Base-by-base conservation (phyloP, 176 grass and related monocot species). In the Alopecurus myosuroides region DNA sequence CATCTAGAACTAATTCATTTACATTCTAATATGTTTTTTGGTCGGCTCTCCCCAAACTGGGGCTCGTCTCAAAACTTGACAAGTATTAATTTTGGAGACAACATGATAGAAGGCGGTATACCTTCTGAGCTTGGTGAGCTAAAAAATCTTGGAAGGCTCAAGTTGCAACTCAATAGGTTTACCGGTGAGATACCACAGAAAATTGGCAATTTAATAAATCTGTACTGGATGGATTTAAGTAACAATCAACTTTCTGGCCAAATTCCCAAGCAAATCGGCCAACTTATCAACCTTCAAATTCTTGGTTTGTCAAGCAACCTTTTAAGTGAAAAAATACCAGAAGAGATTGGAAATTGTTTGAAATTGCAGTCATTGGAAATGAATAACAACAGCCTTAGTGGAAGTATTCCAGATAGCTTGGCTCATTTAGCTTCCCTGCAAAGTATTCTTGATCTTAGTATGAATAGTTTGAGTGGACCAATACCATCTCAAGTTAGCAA, bases 381-480 rank as follows among this genome's bases (percentile, higher is more conserved):
- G 44, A 3, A 6, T 13, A 52, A 50, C 3, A 91, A 91, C 19
- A 46, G 1, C 0, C 35, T 88, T 0, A 74, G 1, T 22, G 89
- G 89, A 64, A 85, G 19, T 4, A 12, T 91, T 74, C 89, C 89
- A 6, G 2, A 0, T 2, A 19, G 67, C 5, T 40, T 91, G 4
- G 60, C 77, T 9, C 44, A 74, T 55, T 31, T 91, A 40, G 23
- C 64, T 8, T 28, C 22, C 7, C 30, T 88, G 13, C n/a, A 85
- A 15, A 8, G 22, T 1, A 36, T 65, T 8, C 20, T 91, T 3
- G 89, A 91, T 77, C 53, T 91, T 57, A 91, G 89, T 42, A 45
- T 68, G 3, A 91, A 91, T 13, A 36, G 22, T 51, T 73, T 91
- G 1, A 64, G 35, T 2, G 86, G 89, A 35, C 44, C 57, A 22